Conservation (phyloP, 805 yeast species). For the Teunomyces tritomae region DNA sequence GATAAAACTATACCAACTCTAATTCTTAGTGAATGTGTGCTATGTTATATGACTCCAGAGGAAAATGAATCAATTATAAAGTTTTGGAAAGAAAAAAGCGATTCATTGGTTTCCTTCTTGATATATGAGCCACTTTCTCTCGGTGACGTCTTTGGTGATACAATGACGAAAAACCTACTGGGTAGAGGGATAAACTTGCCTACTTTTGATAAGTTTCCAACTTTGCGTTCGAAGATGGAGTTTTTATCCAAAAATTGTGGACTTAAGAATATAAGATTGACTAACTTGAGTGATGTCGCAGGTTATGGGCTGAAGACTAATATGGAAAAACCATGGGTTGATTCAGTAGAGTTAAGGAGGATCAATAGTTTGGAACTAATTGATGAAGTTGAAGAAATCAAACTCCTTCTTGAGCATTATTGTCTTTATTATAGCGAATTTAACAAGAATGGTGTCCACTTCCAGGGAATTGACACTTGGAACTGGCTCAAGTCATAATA, state of each 20-base stretch:
- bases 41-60: conserved; percentile 62
- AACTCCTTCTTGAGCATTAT: conserved; percentile 61
- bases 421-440: conserved; percentile 41
- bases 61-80: conserved; percentile 45
- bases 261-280: conserved; percentile 33
- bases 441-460: conserved; percentile 26
- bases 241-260: conserved; percentile 22
- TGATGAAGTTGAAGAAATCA: conserved; percentile 74
- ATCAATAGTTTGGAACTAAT: conserved; percentile 58
- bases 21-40: conserved; percentile 70
- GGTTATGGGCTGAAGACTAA: conserved; percentile 32
- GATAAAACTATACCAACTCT: conserved; percentile 51
- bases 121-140: conserved; percentile 74
- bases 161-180: conserved; percentile 63
- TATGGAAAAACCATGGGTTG: conserved; percentile 40
- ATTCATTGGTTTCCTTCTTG: conserved; percentile 27
- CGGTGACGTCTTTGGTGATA: conserved; percentile 60
- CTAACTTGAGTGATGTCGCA: conserved; percentile 46
- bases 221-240: conserved; percentile 26
- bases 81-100: conserved; percentile 36
- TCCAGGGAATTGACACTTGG: background rate
- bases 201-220: conserved; percentile 52
- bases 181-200: conserved; percentile 62
- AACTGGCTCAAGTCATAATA: background rate
- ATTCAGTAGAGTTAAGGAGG: conserved; percentile 35